Evolutionary conservation across 345 rosid genomes (phyloP).

Genomic region (Salix koriyanagi): DNA sequence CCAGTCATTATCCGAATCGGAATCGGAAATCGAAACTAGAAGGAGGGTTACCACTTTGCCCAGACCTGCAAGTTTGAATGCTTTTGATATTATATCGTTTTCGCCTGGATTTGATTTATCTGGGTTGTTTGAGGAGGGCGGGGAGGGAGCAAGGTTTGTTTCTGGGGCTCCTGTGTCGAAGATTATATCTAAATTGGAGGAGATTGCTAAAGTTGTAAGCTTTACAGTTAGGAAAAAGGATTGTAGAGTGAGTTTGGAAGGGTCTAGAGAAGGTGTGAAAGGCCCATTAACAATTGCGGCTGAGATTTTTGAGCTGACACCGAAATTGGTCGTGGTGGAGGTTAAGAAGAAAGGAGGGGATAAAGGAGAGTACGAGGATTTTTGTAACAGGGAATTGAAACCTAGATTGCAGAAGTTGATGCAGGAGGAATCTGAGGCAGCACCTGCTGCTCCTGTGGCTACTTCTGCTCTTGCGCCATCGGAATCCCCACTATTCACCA

Average conservation of each 20-base stretch:
- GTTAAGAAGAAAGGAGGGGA: conserved; percentile 88
- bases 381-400: conserved; percentile 61
- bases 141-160: conserved; percentile 31
- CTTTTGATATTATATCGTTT: conserved; percentile 38
- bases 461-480: neutral
- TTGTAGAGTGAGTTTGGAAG: conserved; percentile 38
- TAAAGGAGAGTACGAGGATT: conserved; percentile 74
- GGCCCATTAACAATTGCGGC: conserved; percentile 40
- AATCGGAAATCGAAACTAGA: conserved; percentile 22
- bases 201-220: conserved; percentile 39
- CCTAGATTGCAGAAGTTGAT: conserved; percentile 66
- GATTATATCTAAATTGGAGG: conserved; percentile 37
- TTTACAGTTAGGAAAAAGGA: conserved; percentile 42
- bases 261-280: conserved; percentile 33
- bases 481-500: conserved; percentile 6
- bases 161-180: conserved; percentile 36
- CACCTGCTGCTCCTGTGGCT: conserved; percentile 4
- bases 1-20: conserved; percentile 22
- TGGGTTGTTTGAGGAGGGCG: conserved; percentile 37
- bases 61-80: conserved; percentile 38
- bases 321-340: conserved; percentile 69
- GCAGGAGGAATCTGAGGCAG: conserved; percentile 47
- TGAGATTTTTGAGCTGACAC: conserved; percentile 37
- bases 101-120: conserved; percentile 38
- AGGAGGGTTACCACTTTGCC: conserved; percentile 21